A percentile compares a stretch with the other conserved stretches of the same genome.
Conservation (phyloP, 2,329 filamentous ascomycete species). For the Ustulina deusta region DNA sequence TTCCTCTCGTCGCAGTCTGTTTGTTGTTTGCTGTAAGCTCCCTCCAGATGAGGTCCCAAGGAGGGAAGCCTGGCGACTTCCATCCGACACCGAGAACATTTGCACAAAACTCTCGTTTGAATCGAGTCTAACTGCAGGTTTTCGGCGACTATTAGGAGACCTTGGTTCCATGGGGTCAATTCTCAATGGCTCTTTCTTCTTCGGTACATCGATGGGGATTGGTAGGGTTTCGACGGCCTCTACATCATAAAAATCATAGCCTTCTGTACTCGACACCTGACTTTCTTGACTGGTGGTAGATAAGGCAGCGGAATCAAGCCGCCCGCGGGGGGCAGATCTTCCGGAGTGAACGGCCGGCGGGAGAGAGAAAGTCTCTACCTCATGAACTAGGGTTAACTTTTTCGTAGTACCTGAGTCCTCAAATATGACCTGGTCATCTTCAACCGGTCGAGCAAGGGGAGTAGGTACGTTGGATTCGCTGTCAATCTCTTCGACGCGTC, state of each 20-base stretch:
- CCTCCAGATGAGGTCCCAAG: constrained; percentile 54
- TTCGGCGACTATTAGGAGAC: constrained; percentile 50
- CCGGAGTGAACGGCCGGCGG: constrained; percentile 60
- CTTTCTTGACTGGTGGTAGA: constrained; percentile 65
- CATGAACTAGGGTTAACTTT: constrained; percentile 61
- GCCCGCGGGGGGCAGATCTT: constrained; percentile 55
- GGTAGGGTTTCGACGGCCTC: constrained; percentile 59
- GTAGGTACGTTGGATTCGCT: constrained; percentile 73
- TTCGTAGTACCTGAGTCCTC: constrained; percentile 52
- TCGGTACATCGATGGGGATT: constrained; percentile 66
- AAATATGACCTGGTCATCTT: constrained; percentile 51
- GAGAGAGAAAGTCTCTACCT: constrained; percentile 63
- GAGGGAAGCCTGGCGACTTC: constrained; percentile 56
- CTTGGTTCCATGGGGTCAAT: constrained; percentile 52
- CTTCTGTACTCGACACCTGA: constrained; percentile 67
- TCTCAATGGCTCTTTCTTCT: constrained; percentile 54
- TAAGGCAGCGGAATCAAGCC: constrained; percentile 63
- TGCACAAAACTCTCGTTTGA: constrained; percentile 70
- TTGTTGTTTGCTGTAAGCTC: constrained; percentile 37
- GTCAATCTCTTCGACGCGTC: constrained; percentile 68
- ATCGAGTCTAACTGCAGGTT: constrained; percentile 59
- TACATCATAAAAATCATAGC: constrained; percentile 74
- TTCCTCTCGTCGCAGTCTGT: constrained; percentile 24
- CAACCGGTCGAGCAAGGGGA: constrained; percentile 66
- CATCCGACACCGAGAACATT: constrained; percentile 69